Percentiles rank a stretch among this genome's conserved stretches.
Evolutionary conservation across 192 early-diverging fungal genomes (phyloP).

Genomic region (Bifiguratus adelaidae): DNA sequence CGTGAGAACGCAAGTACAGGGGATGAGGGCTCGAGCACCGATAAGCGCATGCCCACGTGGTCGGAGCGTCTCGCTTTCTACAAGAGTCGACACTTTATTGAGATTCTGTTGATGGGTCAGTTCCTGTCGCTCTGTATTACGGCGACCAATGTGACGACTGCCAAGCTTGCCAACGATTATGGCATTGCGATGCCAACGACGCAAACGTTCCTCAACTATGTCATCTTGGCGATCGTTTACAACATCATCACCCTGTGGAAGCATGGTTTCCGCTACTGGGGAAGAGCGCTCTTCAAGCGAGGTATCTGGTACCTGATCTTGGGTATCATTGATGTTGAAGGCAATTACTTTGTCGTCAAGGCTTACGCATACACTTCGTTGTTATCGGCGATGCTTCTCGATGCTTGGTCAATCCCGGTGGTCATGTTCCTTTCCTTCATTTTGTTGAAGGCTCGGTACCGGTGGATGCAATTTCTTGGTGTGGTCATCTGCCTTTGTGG

Average conservation of each 20-base stretch:
- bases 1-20: no score
- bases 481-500: slow-evolving; percentile 58
- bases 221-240: slow-evolving; percentile 51
- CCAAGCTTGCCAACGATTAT: slow-evolving; percentile 42
- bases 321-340: slow-evolving; percentile 65
- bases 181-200: slow-evolving; percentile 51
- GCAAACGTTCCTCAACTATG: slow-evolving; percentile 62
- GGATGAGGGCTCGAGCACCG: no score
- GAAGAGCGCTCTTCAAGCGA: slow-evolving; percentile 24
- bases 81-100: slow-evolving; percentile 11
- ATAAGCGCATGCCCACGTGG: no score
- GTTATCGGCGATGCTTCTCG: slow-evolving; percentile 66
- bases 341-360: slow-evolving; percentile 76
- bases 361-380: slow-evolving; percentile 66
- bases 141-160: slow-evolving; percentile 54
- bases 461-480: slow-evolving; percentile 56
- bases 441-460: slow-evolving; percentile 50
- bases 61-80: slow-evolving; percentile 13
- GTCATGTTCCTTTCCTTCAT: slow-evolving; percentile 61
- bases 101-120: slow-evolving; percentile 23
- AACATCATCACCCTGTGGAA: slow-evolving; percentile 37
- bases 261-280: slow-evolving; percentile 31
- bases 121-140: slow-evolving; percentile 70
- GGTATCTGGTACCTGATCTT: slow-evolving; percentile 40
- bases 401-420: slow-evolving; percentile 67